Evolutionary conservation across 2,329 filamentous ascomycete genomes (phyloP), one percentile per base, ranked within the genome.

Genomic region (Rutstroemia sp.): DNA sequence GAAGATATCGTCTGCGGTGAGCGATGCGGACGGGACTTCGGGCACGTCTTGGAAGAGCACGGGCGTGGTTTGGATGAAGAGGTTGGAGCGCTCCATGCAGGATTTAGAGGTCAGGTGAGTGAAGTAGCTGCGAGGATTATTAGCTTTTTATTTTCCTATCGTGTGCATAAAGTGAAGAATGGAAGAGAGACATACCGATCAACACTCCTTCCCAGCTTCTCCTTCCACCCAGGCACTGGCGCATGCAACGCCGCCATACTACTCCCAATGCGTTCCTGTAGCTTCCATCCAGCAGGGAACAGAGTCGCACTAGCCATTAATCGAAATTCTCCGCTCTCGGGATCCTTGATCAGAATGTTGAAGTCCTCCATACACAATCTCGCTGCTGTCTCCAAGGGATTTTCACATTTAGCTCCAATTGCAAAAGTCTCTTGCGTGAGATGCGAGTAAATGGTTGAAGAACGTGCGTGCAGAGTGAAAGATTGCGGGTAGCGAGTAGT

Each of bases 271-370:
- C 76, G 71, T 46, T 75, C 69, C 41, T 73, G 66, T 12, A 80
- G 70, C 21, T 72, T 73, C 76, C 77, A 80, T 7, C 78, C 78
- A 0, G 77, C 74, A 1, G 78, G 78, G 60, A 79, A 80, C 5
- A 79, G 67, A 14, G 75, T 80, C 5, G 78, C 77, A 47, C 75
- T 77, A 23, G 77, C 78, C 54, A 73, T 71, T 27, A 81, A 63
- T 53, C 75, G 74, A 59, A 78, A 76, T 57, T 77, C 71, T 8
- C 70, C 72, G 6, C 75, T 75, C 19, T 72, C 72, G 12, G 73
- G 71, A 49, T 71, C 63, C 59, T 72, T 72, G 58, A 75, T 68
- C 39, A 80, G 61, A 39, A 81, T 70, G 50, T 73, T 78, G 56
- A 80, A 72, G 58, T 81, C 78, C 63, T 80, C 78, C 73, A 75